Conservation (phyloP, 225 moss, liverwort and hornwort genomes). For the Marchantia polymorpha region DNA sequence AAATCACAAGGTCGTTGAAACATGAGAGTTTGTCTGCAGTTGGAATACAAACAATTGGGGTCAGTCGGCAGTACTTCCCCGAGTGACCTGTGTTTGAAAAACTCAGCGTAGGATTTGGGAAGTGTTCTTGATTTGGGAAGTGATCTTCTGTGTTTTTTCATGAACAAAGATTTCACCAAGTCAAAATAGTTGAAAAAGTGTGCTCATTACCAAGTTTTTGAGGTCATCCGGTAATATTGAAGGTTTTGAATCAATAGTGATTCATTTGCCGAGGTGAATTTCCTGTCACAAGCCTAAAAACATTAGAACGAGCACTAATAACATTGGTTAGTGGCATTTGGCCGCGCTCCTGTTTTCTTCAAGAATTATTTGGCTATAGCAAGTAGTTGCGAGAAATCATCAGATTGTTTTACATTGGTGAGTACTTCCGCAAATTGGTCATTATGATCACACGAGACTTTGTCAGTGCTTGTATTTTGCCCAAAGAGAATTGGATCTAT, state of each 20-base stretch:
- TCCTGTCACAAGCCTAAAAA: not conserved
- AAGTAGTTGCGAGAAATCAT: not conserved
- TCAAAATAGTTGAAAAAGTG: not conserved
- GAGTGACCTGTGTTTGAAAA: not conserved
- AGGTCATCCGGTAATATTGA: not conserved
- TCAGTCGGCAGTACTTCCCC: not conserved
- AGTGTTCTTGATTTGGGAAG: not conserved
- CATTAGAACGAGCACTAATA: not conserved
- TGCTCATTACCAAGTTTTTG: not conserved
- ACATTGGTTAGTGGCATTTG: not conserved
- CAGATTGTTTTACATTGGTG: not conserved
- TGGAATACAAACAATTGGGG: not conserved
- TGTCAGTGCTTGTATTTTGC: constrained; percentile 82
- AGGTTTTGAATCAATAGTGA: not conserved
- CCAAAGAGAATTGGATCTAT: constrained; percentile 98
- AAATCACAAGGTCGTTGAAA: constrained; percentile 26
- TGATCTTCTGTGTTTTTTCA: not conserved
- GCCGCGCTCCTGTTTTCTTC: not conserved
- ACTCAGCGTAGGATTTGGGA: not conserved
- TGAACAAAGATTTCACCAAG: not conserved
- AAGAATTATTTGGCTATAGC: not conserved
- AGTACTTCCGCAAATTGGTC: not conserved
- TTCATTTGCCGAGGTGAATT: not conserved
- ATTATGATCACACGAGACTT: constrained; percentile 59
- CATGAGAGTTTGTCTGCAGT: not conserved